Evolutionary conservation across 2,329 filamentous ascomycete genomes (phyloP).

Genomic region (Penicillium sp.): DNA sequence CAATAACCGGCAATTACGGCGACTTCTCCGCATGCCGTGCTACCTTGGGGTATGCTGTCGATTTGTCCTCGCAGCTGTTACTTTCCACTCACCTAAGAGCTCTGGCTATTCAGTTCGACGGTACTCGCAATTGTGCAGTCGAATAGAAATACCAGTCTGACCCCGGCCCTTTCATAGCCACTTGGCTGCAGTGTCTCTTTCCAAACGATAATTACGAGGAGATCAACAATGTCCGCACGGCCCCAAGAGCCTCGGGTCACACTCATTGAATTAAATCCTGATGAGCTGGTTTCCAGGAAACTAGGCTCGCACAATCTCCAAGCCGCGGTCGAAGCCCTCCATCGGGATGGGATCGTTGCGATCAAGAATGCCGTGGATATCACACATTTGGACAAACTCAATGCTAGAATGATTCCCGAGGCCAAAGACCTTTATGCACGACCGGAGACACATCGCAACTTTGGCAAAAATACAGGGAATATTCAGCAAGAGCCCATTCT

Average conservation of each 20-base stretch:
- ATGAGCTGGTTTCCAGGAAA: constrained; percentile 1
- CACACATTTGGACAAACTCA: constrained; percentile 38
- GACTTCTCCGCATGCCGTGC: neutral
- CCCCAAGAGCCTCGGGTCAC: neutral
- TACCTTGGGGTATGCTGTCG: neutral
- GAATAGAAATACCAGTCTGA: too few species aligned
- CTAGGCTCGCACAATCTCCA: constrained; percentile 29
- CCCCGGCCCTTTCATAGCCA: too few species aligned
- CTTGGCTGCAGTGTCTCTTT: neutral
- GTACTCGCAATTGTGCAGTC: too few species aligned
- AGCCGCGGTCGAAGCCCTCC: constrained; percentile 31
- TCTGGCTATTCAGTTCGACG: neutral
- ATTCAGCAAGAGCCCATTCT: constrained; percentile 48
- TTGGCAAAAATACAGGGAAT: constrained; percentile 39
- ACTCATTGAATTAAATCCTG: constrained; percentile 2
- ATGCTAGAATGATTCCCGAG: constrained; percentile 34
- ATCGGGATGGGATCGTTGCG: constrained; percentile 44
- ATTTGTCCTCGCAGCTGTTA: neutral
- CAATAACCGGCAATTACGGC: neutral
- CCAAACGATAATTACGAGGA: neutral
- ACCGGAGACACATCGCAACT: constrained; percentile 29
- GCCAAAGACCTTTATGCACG: constrained; percentile 37
- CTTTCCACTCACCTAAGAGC: neutral
- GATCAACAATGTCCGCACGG: neutral
- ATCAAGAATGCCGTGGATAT: constrained; percentile 42